These are phyloP conservation scores for Kluyveromyces nonfermentans DNA, from an alignment of 805 yeast species.

Conservation along the genomic window DNA sequence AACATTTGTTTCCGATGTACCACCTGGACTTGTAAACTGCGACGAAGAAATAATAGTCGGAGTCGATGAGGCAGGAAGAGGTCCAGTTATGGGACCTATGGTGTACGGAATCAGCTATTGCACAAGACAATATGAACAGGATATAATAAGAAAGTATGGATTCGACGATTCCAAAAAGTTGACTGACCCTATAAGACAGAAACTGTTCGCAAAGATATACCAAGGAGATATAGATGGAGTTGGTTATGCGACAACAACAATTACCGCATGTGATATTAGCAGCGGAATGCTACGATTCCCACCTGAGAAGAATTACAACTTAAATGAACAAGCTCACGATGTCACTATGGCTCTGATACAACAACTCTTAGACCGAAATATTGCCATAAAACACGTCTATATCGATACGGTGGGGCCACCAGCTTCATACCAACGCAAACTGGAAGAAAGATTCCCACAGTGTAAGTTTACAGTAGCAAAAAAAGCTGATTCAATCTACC, in stretches of 20 bases:
- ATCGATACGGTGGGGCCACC: constrained; percentile 99
- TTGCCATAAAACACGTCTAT: constrained; percentile 59
- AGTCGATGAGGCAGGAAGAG: constrained; percentile 98
- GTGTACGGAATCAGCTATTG: constrained; percentile 88
- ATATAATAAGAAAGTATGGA: constrained; percentile 46
- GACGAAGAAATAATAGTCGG: constrained; percentile 51
- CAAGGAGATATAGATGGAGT: constrained; percentile 43
- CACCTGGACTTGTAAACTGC: constrained; percentile 28
- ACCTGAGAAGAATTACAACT: constrained; percentile 42
- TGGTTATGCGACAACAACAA: constrained; percentile 81
- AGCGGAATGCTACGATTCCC: constrained; percentile 75
- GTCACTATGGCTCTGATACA: constrained; percentile 76
- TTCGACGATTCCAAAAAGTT: constrained; percentile 91
- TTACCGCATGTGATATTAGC: constrained; percentile 82
- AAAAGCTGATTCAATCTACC: constrained; percentile 88
- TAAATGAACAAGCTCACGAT: constrained; percentile 95
- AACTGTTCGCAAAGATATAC: constrained; percentile 52
- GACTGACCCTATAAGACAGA: constrained; percentile 59
- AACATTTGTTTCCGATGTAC: constrained; percentile 44
- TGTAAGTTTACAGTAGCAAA: constrained; percentile 75
- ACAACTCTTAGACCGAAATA: constrained; percentile 50
- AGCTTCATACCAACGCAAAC: constrained; percentile 64
- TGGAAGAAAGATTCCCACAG: constrained; percentile 58
- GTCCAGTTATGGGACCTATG: constrained; percentile 98
- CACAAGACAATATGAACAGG: constrained; percentile 39